These are phyloP conservation scores for Zymoseptoria pseudotritici DNA, from an alignment of 2,329 filamentous ascomycete genomes.

Conservation along the genomic window DNA sequence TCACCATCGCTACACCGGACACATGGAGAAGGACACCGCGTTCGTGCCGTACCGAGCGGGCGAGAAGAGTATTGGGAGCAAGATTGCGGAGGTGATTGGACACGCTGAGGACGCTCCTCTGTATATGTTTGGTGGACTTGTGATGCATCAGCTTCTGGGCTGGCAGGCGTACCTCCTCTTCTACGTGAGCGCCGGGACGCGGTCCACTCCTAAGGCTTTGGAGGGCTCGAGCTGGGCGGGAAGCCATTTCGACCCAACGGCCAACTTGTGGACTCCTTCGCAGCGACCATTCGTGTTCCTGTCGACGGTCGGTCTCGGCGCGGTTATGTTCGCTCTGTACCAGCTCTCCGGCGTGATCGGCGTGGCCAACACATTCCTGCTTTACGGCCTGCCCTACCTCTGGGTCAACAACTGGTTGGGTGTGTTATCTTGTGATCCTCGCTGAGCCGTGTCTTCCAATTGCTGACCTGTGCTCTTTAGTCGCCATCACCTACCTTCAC, in stretches of 20 bases:
- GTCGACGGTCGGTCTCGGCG: constrained; percentile 53
- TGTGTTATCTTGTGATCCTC: not conserved
- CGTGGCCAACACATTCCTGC: constrained; percentile 11
- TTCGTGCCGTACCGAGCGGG: constrained; percentile 27
- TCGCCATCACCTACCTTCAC: constrained; percentile 69
- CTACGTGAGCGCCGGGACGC: constrained; percentile 19
- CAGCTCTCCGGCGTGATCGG: constrained; percentile 27
- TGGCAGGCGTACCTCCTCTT: constrained; percentile 23
- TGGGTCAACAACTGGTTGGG: constrained; percentile 67
- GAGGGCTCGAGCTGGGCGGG: constrained; percentile 46
- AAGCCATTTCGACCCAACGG: constrained; percentile 51
- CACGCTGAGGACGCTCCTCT: constrained; percentile 25
- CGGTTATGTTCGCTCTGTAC: constrained; percentile 47
- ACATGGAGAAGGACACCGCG: constrained; percentile 29
- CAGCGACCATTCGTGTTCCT: constrained; percentile 47
- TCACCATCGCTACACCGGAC: constrained; percentile 57
- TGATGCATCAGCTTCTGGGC: constrained; percentile 23
- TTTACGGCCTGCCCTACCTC: constrained; percentile 54
- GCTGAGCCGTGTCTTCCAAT: not conserved
- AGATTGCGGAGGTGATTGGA: constrained; percentile 8
- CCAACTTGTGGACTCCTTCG: constrained; percentile 46
- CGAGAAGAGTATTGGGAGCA: constrained; percentile 4
- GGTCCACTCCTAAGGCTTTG: constrained; percentile 7
- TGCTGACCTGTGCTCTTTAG: constrained; percentile 30
- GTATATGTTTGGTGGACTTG: constrained; percentile 9